These are phyloP conservation scores for Lignosus rhinocerotis DNA, from an alignment of 1,284 basidiomycete genomes.

Conservation along the genomic window DNA sequence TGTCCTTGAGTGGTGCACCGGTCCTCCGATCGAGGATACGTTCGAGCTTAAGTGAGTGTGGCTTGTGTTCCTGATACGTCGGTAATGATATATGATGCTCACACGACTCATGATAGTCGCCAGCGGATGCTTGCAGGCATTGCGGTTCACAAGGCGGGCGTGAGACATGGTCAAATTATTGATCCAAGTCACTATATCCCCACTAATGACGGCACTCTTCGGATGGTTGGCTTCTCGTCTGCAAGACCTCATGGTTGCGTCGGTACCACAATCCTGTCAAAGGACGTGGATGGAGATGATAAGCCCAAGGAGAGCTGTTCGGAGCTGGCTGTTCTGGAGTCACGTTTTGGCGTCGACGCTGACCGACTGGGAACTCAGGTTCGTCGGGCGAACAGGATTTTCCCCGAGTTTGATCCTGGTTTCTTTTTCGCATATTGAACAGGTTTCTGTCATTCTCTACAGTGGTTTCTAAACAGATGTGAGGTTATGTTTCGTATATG, in stretches of 20 bases:
- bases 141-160: slow-evolving; percentile 13
- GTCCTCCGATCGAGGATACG: slow-evolving; percentile 1
- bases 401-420: slow-evolving; percentile 8
- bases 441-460: not conserved
- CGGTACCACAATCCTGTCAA: slow-evolving; percentile 12
- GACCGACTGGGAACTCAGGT: slow-evolving; percentile 9
- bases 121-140: slow-evolving; percentile 17
- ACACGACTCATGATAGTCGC: slow-evolving; percentile 7
- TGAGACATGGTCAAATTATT: slow-evolving; percentile 13
- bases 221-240: slow-evolving; percentile 21
- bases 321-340: slow-evolving; percentile 20
- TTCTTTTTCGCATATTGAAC: slow-evolving; percentile 9
- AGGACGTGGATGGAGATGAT: slow-evolving; percentile 6
- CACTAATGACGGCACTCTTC: slow-evolving; percentile 15
- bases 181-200: slow-evolving; percentile 17
- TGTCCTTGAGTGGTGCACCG: slow-evolving; percentile 16
- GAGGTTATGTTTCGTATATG: no score
- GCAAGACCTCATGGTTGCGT: slow-evolving; percentile 17
- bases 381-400: slow-evolving; percentile 12
- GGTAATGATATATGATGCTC: not conserved
- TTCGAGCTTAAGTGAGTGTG: slow-evolving; percentile 15
- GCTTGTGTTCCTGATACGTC: not conserved
- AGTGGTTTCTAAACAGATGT: not conserved
- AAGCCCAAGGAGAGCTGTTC: slow-evolving; percentile 11
- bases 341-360: slow-evolving; percentile 20